Evolutionary conservation across 345 rosid genomes (phyloP).

Genomic region (Salix suchowensis): DNA sequence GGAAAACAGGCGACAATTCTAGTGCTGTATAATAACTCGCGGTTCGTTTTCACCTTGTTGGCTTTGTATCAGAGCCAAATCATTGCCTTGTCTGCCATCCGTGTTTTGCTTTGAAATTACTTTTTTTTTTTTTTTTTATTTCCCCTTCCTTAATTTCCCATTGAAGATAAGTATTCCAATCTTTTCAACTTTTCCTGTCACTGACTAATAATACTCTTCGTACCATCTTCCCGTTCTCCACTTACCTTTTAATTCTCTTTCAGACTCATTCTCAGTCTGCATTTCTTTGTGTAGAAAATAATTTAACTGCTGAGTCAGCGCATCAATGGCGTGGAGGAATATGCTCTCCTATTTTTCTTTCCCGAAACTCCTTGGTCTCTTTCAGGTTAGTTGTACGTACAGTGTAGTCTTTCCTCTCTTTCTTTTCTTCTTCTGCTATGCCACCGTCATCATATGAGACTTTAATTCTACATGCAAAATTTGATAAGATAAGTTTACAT

Average conservation of each 20-base stretch:
- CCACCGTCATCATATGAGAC: neutral
- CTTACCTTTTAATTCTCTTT: neutral
- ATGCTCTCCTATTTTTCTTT: conserved; percentile 4
- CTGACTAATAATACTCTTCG: neutral
- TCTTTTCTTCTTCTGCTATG: neutral
- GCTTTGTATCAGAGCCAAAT: neutral
- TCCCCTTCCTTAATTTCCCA: neutral
- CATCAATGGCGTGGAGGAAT: conserved; percentile 16
- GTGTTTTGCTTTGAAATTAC: neutral
- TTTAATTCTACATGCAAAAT: neutral
- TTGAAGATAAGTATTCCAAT: neutral
- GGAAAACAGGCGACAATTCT: neutral
- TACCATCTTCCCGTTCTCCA: neutral
- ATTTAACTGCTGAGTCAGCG: neutral
- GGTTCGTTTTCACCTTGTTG: neutral
- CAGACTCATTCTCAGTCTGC: neutral
- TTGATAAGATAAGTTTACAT: neutral
- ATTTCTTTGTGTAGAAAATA: neutral
- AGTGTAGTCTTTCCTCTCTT: too few species aligned
- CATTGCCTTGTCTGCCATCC: neutral
- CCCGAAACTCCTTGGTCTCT: neutral
- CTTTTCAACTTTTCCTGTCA: neutral
- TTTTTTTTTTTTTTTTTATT: neutral
- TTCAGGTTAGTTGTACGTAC: conserved; percentile 9
- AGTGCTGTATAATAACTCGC: neutral